phyloP scores from a whole-genome alignment of 2,329 filamentous ascomycete genomes.

The Arthrobotrys megalospora region DNA sequence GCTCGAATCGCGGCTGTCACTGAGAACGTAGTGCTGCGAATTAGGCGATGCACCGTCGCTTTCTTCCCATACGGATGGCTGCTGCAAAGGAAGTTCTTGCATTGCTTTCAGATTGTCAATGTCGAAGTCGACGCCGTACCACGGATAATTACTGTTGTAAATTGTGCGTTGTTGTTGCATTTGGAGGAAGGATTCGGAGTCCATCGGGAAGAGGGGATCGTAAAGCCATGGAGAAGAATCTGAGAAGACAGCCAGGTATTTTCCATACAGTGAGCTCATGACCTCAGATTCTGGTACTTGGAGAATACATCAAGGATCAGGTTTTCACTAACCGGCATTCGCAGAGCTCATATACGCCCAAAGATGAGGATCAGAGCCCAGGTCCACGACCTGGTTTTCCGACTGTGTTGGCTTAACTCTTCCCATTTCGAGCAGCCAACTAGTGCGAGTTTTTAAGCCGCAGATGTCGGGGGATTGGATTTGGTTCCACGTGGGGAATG shows the following conservation, averaged over 20 bases:
- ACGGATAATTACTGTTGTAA: constrained; percentile 2
- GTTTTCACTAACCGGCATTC: constrained; percentile 24
- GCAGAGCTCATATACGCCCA: constrained; percentile 23
- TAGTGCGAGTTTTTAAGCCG: constrained; percentile 30
- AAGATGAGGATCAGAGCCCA: constrained; percentile 20
- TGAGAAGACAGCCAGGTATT: constrained; percentile 8
- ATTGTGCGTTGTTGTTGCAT: constrained; percentile 29
- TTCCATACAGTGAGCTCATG: background rate
- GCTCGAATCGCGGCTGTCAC: constrained; percentile 8
- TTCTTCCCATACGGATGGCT: constrained; percentile 7
- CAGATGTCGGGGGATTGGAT: constrained; percentile 20
- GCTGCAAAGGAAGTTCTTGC: constrained; percentile 15
- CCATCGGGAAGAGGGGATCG: constrained; percentile 19
- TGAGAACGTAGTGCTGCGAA: constrained; percentile 4
- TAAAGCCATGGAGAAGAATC: constrained; percentile 30
- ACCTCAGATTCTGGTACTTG: background rate
- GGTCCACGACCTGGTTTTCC: constrained; percentile 10
- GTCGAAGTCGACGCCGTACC: background rate
- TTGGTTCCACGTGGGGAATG: constrained; percentile 5
- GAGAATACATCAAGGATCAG: background rate
- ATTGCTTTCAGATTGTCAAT: constrained; percentile 1
- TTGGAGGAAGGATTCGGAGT: constrained; percentile 29
- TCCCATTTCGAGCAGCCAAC: constrained; percentile 27
- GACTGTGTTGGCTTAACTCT: constrained; percentile 40
- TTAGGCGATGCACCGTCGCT: constrained; percentile 1